These are phyloP conservation scores for Boletus sensibilis DNA, from an alignment of 768 basidiomycete genomes.

Conservation along the genomic window DNA sequence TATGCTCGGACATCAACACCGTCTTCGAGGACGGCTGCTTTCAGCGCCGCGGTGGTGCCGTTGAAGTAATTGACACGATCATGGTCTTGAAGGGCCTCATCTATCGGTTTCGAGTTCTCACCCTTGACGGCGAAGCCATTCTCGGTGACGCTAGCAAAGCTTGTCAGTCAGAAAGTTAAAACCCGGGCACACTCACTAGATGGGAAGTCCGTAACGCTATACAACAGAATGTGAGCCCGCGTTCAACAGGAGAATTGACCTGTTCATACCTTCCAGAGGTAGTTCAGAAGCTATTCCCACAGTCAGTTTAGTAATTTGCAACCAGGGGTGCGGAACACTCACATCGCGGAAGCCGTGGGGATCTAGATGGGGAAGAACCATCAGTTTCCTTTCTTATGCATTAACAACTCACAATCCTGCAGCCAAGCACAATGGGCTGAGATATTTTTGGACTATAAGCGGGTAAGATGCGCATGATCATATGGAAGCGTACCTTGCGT, in stretches of 20 bases:
- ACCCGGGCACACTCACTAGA: conserved; percentile 42
- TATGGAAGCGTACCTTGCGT: conserved; percentile 46
- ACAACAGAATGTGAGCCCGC: neutral
- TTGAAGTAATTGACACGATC: conserved; percentile 68
- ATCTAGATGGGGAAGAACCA: conserved; percentile 36
- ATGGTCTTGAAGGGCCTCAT: conserved; percentile 53
- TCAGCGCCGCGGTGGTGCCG: conserved; percentile 53
- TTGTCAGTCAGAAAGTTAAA: neutral
- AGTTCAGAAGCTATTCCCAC: conserved; percentile 53
- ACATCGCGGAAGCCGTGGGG: conserved; percentile 66
- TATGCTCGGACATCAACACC: conserved; percentile 62
- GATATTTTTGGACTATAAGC: neutral
- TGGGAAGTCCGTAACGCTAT: conserved; percentile 49
- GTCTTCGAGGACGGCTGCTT: conserved; percentile 59
- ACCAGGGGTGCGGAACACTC: conserved; percentile 17
- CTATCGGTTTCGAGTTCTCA: conserved; percentile 52
- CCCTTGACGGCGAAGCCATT: conserved; percentile 72
- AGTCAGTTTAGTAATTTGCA: neutral
- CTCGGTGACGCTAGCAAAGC: conserved; percentile 56
- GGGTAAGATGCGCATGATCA: neutral
- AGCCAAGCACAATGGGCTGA: conserved; percentile 64
- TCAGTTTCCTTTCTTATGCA: neutral
- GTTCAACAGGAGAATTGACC: neutral
- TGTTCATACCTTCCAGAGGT: conserved; percentile 58
- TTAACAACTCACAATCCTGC: conserved; percentile 52